phyloP scores from a whole-genome alignment of 2,329 filamentous ascomycete genomes.

The Colletotrichum sidae region DNA sequence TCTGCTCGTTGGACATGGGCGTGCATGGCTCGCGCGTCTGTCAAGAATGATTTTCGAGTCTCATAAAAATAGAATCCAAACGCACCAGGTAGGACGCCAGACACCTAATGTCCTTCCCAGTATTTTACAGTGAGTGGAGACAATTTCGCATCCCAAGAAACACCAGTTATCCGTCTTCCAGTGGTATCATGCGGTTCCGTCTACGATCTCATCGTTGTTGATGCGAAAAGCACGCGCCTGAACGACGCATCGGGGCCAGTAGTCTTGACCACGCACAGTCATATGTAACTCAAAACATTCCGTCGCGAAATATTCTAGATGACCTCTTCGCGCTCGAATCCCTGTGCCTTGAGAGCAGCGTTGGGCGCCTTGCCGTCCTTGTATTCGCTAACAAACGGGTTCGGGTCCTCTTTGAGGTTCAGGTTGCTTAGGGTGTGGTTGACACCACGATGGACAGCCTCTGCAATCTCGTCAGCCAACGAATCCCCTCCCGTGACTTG shows the following conservation, averaged over 20 bases:
- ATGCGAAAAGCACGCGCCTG: background rate
- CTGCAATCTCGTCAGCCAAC: conserved; percentile 49
- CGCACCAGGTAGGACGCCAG: background rate
- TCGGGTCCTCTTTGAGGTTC: conserved; percentile 86
- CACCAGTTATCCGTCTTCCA: conserved; percentile 21
- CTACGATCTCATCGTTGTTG: conserved; percentile 1
- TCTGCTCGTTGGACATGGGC: too few relatives aligned
- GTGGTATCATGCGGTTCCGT: conserved; percentile 31
- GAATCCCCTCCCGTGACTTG: too few relatives aligned
- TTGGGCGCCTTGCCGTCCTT: conserved; percentile 78
- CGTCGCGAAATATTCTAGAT: conserved; percentile 55
- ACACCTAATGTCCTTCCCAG: background rate
- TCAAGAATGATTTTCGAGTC: too few relatives aligned
- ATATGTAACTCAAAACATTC: background rate
- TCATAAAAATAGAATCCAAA: too few relatives aligned
- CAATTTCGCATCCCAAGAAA: conserved; percentile 16
- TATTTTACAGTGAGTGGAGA: conserved; percentile 33
- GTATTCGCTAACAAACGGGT: conserved; percentile 89
- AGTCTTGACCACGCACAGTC: too few relatives aligned
- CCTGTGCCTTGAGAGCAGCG: conserved; percentile 71
- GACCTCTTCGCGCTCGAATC: conserved; percentile 88
- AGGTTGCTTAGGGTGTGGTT: conserved; percentile 96
- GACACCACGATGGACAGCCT: conserved; percentile 91
- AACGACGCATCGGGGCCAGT: too few relatives aligned
- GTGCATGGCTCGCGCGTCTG: too few relatives aligned